Conservation (phyloP, 148 eudicot species). For the Chenopodium berlandieri region DNA sequence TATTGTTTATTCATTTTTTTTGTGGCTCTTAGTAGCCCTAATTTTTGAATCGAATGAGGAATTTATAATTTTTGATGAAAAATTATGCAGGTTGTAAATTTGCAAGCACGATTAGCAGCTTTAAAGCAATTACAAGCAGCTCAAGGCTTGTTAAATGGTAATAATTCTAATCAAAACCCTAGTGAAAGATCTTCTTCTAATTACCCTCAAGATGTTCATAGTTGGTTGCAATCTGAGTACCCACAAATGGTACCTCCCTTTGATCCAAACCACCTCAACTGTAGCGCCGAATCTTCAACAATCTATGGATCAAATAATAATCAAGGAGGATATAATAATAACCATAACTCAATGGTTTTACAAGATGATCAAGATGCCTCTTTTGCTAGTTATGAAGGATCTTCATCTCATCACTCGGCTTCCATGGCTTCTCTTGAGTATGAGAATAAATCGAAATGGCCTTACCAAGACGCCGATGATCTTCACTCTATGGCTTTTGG, state of each 20-base stretch:
- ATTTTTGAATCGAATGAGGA: background rate
- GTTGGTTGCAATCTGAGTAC: constrained; percentile 65
- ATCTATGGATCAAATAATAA: constrained; percentile 23
- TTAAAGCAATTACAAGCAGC: constrained; percentile 58
- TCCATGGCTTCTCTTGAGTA: constrained; percentile 55
- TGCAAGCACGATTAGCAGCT: constrained; percentile 65
- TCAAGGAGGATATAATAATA: constrained; percentile 31
- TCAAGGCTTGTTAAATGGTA: constrained; percentile 31
- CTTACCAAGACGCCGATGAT: constrained; percentile 59
- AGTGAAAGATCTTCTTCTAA: constrained; percentile 33
- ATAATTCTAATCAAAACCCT: constrained; percentile 42
- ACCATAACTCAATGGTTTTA: constrained; percentile 18
- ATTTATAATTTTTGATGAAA: background rate
- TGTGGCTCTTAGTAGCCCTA: background rate
- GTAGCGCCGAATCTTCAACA: constrained; percentile 37
- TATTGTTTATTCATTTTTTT: background rate
- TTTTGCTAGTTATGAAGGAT: constrained; percentile 50
- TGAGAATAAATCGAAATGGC: constrained; percentile 40
- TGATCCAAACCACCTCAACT: constrained; percentile 30
- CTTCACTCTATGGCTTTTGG: constrained; percentile 72
- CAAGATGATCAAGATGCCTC: constrained; percentile 50
- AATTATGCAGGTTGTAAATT: constrained; percentile 57
- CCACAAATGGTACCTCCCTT: constrained; percentile 52
- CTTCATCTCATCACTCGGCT: constrained; percentile 37
- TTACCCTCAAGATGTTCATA: constrained; percentile 58